Evolutionary conservation across 2,329 filamentous ascomycete species (phyloP).

Genomic region (Tricladium varicosporioides): DNA sequence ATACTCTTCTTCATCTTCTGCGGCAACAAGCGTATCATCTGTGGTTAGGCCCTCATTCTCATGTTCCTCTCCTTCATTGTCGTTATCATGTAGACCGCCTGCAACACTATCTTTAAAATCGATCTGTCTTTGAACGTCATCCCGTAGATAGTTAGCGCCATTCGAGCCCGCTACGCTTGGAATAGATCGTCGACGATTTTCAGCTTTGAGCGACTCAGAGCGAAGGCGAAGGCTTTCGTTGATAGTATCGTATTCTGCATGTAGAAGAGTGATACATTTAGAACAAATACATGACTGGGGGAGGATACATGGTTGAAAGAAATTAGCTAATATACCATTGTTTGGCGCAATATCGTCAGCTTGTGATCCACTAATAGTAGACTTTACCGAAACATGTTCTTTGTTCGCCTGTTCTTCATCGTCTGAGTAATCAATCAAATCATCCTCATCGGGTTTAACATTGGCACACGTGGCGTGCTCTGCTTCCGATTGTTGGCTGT

Average conservation of each 20-base stretch:
- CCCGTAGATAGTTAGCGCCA: too few species aligned
- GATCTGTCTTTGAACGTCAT: too few species aligned
- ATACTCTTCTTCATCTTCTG: neutral
- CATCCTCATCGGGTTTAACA: conserved; percentile 34
- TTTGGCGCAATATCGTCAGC: conserved; percentile 16
- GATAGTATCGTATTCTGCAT: conserved; percentile 23
- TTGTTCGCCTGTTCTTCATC: conserved; percentile 32
- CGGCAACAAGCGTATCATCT: neutral
- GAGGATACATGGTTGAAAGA: conserved; percentile 25
- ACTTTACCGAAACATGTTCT: neutral
- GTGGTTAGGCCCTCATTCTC: neutral
- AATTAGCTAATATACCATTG: conserved; percentile 29
- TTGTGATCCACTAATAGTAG: neutral
- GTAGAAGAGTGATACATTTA: conserved; percentile 24
- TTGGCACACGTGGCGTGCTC: neutral
- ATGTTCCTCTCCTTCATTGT: neutral
- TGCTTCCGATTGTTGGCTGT: neutral
- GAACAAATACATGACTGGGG: conserved; percentile 29
- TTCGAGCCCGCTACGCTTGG: conserved; percentile 11
- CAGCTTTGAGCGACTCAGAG: too few species aligned
- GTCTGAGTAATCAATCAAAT: conserved; percentile 50
- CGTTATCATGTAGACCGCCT: neutral
- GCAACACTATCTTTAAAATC: too few species aligned
- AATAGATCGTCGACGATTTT: conserved; percentile 20
- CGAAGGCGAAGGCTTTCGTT: conserved; percentile 20